Conservation (phyloP, 345 rosid genomes). For the Populus davidiana region DNA sequence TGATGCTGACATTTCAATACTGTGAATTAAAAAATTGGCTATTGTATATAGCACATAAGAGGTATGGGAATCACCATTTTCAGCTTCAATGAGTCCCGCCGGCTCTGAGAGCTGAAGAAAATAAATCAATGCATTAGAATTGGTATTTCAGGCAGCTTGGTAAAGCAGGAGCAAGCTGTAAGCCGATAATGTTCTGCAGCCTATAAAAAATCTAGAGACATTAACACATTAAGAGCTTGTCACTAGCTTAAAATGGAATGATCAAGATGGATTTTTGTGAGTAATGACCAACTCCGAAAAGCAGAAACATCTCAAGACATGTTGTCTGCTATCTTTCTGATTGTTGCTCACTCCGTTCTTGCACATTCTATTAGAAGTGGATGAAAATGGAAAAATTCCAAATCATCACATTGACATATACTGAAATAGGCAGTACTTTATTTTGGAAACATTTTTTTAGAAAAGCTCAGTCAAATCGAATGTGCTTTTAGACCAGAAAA, state of each 20-base stretch:
- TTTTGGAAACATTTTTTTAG: too few relatives aligned
- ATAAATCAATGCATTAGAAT: conserved; percentile 8
- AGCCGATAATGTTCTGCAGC: not conserved
- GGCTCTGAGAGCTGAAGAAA: conserved; percentile 87
- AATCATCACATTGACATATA: too few relatives aligned
- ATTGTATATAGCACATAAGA: not conserved
- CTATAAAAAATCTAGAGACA: not conserved
- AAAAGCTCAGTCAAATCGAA: not conserved
- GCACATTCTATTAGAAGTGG: not conserved
- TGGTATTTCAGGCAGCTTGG: conserved; percentile 12
- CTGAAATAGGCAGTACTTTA: too few relatives aligned
- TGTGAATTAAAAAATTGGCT: not conserved
- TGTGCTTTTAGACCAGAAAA: not conserved
- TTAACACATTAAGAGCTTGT: not conserved
- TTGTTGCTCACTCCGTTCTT: not conserved
- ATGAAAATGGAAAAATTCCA: too few relatives aligned
- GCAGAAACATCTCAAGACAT: not conserved
- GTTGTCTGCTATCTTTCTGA: not conserved
- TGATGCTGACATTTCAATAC: not conserved
- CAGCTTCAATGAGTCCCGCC: conserved; percentile 71
- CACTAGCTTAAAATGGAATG: not conserved
- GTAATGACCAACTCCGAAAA: not conserved
- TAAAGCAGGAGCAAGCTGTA: not conserved
- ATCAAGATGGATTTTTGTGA: not conserved
- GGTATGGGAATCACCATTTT: conserved; percentile 52